A percentile compares a stretch with the other conserved stretches of the same genome.
These are phyloP conservation scores for Talaromyces sp. DNA, from an alignment of 2,329 filamentous ascomycete genomes.

Conservation along the genomic window DNA sequence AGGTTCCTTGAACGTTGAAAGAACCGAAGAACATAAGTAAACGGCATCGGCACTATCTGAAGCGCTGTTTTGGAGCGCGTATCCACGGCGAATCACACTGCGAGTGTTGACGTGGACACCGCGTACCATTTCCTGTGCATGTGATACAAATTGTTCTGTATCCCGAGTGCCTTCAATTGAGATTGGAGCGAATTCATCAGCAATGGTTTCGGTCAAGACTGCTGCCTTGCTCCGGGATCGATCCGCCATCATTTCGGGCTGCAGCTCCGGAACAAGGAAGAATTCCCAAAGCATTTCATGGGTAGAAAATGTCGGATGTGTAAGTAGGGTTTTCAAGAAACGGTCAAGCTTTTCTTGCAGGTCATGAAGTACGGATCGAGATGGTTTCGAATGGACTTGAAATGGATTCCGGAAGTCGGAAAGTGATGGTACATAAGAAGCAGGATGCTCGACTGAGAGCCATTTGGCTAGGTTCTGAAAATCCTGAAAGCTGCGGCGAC, in stretches of 20 bases:
- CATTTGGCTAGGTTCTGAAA: slow-evolving; percentile 89
- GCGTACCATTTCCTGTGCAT: slow-evolving; percentile 86
- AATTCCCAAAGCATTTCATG: slow-evolving; percentile 99
- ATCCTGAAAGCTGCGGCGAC: slow-evolving; percentile 80
- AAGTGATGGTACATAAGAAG: slow-evolving; percentile 87
- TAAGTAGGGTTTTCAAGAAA: slow-evolving; percentile 82
- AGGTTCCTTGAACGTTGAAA: slow-evolving; percentile 54
- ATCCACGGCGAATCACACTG: slow-evolving; percentile 77
- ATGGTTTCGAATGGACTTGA: slow-evolving; percentile 89
- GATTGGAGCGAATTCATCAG: slow-evolving; percentile 85
- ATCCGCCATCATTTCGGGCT: slow-evolving; percentile 85
- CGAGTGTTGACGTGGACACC: slow-evolving; percentile 81
- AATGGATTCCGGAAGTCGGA: slow-evolving; percentile 82
- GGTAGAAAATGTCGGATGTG: slow-evolving; percentile 88
- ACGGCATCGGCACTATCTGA: slow-evolving; percentile 52
- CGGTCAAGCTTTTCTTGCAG: slow-evolving; percentile 83
- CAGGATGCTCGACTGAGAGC: slow-evolving; percentile 85
- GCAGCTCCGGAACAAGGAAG: slow-evolving; percentile 92
- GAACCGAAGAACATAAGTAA: slow-evolving; percentile 45
- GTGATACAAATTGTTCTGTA: slow-evolving; percentile 89
- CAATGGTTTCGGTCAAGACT: slow-evolving; percentile 77
- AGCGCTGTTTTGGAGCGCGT: slow-evolving; percentile 68
- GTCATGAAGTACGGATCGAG: slow-evolving; percentile 81
- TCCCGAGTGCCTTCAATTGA: slow-evolving; percentile 72
- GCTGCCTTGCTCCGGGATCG: slow-evolving; percentile 85